Conservation (phyloP, 768 basidiomycete species). For the Sistotremastrum niveocremeum region DNA sequence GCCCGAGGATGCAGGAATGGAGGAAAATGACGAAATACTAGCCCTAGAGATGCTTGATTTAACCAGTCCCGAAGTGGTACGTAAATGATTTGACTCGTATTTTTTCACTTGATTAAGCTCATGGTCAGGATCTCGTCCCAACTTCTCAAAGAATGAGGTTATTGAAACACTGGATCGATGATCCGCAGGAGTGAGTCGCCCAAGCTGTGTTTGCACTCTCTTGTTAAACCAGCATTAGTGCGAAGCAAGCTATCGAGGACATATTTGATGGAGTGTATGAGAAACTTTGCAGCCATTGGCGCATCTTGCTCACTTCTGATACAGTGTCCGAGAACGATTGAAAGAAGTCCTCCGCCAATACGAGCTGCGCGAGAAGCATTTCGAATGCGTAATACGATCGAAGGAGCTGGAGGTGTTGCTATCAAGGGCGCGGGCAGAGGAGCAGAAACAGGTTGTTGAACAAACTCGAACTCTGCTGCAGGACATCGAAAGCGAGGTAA, state of each 20-base stretch:
- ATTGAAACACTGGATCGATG: constrained; percentile 63
- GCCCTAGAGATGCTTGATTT: constrained; percentile 88
- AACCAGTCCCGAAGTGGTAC: constrained; percentile 44
- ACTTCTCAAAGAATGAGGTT: constrained; percentile 40
- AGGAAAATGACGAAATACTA: constrained; percentile 78
- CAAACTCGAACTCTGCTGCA: constrained; percentile 36
- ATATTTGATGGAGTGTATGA: constrained; percentile 80
- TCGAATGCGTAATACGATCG: constrained; percentile 83
- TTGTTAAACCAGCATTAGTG: constrained; percentile 26
- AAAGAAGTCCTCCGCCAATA: constrained; percentile 82
- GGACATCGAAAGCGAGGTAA: constrained; percentile 56
- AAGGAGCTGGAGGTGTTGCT: constrained; percentile 84
- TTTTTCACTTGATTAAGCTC: not conserved
- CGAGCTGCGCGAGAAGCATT: constrained; percentile 82
- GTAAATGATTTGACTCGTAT: not conserved
- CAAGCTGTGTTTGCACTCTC: not conserved
- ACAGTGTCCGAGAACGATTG: constrained; percentile 70
- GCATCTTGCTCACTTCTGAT: constrained; percentile 1
- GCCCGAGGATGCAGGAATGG: constrained; percentile 77
- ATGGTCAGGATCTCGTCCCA: not conserved
- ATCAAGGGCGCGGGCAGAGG: constrained; percentile 76
- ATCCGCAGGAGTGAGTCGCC: constrained; percentile 53
- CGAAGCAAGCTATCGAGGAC: constrained; percentile 60
- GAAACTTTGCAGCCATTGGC: not conserved
- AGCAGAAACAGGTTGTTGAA: constrained; percentile 73